Conservation (phyloP, 768 basidiomycete species). For the Hygrophoropsis aurantiaca region DNA sequence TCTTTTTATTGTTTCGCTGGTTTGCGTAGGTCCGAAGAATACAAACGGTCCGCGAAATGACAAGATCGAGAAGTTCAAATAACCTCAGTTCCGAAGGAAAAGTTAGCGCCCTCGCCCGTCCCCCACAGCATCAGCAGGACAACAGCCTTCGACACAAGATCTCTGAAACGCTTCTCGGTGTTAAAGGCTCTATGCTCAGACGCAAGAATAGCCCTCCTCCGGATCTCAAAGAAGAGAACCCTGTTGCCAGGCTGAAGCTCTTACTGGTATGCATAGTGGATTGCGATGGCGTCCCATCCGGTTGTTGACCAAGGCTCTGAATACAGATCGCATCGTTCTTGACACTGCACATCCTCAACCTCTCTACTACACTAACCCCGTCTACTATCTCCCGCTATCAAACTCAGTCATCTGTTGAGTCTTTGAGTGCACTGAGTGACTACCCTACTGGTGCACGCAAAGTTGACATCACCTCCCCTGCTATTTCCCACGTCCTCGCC, state of each 20-base stretch:
- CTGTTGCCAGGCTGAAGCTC: conserved; percentile 85
- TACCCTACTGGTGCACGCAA: conserved; percentile 37
- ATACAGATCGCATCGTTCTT: conserved; percentile 85
- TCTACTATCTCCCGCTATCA: conserved; percentile 50
- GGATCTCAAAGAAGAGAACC: conserved; percentile 64
- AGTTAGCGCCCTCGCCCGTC: conserved; percentile 26
- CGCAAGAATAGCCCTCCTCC: conserved; percentile 40
- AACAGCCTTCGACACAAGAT: conserved; percentile 20
- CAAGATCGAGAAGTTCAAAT: conserved; percentile 34
- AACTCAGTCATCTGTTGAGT: conserved; percentile 15
- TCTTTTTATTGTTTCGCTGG: conserved; percentile 4
- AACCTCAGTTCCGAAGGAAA: conserved; percentile 30
- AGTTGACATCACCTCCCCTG: conserved; percentile 69
- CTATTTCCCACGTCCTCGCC: conserved; percentile 56
- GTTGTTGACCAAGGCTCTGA: conserved; percentile 2
- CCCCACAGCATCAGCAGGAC: conserved; percentile 17
- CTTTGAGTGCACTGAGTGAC: conserved; percentile 10
- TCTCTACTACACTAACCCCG: conserved; percentile 85
- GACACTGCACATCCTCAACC: conserved; percentile 86
- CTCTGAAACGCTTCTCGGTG: conserved; percentile 38
- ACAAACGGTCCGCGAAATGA: conserved; percentile 55
- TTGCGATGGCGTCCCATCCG: not conserved
- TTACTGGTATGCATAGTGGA: conserved; percentile 58
- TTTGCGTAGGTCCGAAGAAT: conserved; percentile 64
- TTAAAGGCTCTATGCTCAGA: conserved; percentile 49